A percentile compares a stretch with the other conserved stretches of the same genome.
Evolutionary conservation across 2,329 filamentous ascomycete species (phyloP).

Genomic region (Arthroderma sp.): DNA sequence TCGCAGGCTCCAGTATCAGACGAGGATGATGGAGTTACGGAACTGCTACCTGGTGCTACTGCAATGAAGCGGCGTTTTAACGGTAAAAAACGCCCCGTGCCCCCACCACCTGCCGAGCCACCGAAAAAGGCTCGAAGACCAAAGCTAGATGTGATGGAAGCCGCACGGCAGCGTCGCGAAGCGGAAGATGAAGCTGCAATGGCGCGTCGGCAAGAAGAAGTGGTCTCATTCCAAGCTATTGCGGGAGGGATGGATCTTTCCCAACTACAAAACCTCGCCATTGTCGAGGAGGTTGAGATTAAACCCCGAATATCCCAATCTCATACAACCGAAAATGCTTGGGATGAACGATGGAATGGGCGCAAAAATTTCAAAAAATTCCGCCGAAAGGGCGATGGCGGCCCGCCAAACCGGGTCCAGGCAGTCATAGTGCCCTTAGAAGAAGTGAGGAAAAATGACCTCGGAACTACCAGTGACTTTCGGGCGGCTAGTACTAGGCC

Average conservation of each 20-base stretch:
- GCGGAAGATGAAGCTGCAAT: slow-evolving; percentile 41
- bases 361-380: slow-evolving; percentile 95
- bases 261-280: slow-evolving; percentile 58
- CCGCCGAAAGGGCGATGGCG: slow-evolving; percentile 21
- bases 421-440: slow-evolving; percentile 57
- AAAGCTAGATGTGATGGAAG: slow-evolving; percentile 56
- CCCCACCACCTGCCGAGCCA: slow-evolving; percentile 15
- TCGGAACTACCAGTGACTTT: slow-evolving; percentile 63
- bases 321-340: slow-evolving; percentile 32
- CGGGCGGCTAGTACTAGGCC: slow-evolving; percentile 40
- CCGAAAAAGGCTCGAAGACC: slow-evolving; percentile 38
- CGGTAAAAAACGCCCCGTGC: slow-evolving; percentile 37
- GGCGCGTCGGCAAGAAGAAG: slow-evolving; percentile 49
- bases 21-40: slow-evolving; percentile 50
- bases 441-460: slow-evolving; percentile 56
- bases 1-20: slow-evolving; percentile 16
- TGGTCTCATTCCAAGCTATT: slow-evolving; percentile 45
- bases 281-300: slow-evolving; percentile 65
- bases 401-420: slow-evolving; percentile 31
- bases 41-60: slow-evolving; percentile 61
- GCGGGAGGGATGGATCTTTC: slow-evolving; percentile 56
- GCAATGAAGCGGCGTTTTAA: slow-evolving; percentile 67
- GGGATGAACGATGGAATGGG: slow-evolving; percentile 86
- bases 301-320: slow-evolving; percentile 17
- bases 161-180: slow-evolving; percentile 42